Base-by-base conservation (phyloP, 371 early-diverging fungal species). In the Mortierella sp. region DNA sequence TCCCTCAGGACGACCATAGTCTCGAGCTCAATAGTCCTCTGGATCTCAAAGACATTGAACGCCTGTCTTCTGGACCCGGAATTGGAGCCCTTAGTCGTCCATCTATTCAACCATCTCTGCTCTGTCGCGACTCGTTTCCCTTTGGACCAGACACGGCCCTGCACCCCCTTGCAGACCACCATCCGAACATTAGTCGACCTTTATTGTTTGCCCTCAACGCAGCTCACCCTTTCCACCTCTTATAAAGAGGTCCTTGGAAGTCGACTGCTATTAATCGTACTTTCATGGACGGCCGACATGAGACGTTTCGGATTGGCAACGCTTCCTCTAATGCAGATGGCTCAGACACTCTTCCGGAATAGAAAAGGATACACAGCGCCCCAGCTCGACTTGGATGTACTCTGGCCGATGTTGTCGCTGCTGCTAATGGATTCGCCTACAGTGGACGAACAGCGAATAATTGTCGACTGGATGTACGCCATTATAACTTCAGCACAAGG, bases 371-470 rank as follows among this genome's bases (percentile, higher is more conserved):
- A 69, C 30, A 31, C 30, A 7, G 32, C 37, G 3, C 76, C 76
- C 0, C 46, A 57, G 3, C 60, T 75, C 5, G 46, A 64, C 7
- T 69, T 69, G 17, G 64, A 72, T 17, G 49, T 63, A 8, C 41
- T 81, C 3, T 87, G 88, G 88, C 56, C 79, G 0, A 39, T 72
- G 5, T 59, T 83, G 1, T 81, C 83, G 2, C 84, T 67, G 51
- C 37, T 84, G 17, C 61, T 88, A 5, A 59, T 85, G 49, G 78
- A 70, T 46, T 78, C 82, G 4, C 83, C 84, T 5, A 88, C 84
- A 8, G 53, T 82, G 4, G 76, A 80, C 17, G 87, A 86, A 48
- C 88, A 86, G 48, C 42, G 60, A 5, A 39, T 80, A 4, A 27
- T 84, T 11, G 47, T 86, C 14, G 51, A 61, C 1, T 49, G 81